A percentile compares a stretch with the other conserved stretches of the same genome.
Conservation (phyloP, 306 rosid genomes). For the Calophaca sinica region DNA sequence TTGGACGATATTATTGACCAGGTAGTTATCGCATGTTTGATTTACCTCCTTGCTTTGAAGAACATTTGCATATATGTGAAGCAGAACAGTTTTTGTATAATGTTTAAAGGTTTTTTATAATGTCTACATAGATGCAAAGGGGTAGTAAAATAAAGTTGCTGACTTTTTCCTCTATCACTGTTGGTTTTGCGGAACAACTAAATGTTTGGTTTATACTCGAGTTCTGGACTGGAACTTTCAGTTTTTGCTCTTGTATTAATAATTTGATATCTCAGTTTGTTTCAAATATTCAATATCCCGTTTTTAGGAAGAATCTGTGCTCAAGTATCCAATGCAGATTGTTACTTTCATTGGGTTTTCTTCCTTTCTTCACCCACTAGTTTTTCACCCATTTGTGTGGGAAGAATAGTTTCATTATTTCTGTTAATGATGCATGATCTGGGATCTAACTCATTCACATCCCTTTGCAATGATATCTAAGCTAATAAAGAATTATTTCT, state of each 20-base stretch:
- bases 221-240: slow-evolving; percentile 9
- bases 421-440: too few species aligned
- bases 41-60: slow-evolving; percentile 28
- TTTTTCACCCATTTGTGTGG: background rate
- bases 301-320: background rate
- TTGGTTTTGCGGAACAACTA: slow-evolving; percentile 22
- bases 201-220: slow-evolving; percentile 4
- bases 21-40: slow-evolving; percentile 57
- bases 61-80: slow-evolving; percentile 15
- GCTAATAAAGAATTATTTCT: background rate
- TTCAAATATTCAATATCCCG: slow-evolving; percentile 13
- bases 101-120: background rate
- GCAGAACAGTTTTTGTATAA: background rate
- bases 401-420: background rate
- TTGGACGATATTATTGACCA: slow-evolving; percentile 96
- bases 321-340: background rate
- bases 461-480: slow-evolving; percentile 5
- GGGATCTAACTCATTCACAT: too few species aligned
- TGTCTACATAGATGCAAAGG: slow-evolving; percentile 12
- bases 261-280: slow-evolving; percentile 5
- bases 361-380: too few species aligned
- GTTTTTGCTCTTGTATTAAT: slow-evolving; percentile 14
- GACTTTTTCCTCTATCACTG: slow-evolving; percentile 17
- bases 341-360: background rate
- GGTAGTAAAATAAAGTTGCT: slow-evolving; percentile 6